Evolutionary conservation across 768 basidiomycete species (phyloP), one percentile per base, ranked within the genome.

Genomic region (Amanita inopinata): DNA sequence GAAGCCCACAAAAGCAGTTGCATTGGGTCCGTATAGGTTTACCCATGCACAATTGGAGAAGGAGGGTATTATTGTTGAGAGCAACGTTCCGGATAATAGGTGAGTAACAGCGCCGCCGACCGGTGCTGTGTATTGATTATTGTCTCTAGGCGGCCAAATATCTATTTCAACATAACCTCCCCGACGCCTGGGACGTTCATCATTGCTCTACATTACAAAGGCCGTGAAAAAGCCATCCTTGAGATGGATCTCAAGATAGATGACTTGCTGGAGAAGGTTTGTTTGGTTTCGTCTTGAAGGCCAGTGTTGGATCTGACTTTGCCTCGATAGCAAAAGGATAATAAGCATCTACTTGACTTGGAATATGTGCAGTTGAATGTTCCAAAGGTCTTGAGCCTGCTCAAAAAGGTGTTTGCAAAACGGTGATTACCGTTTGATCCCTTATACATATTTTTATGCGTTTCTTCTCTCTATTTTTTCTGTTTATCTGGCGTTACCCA

Each of bases 231-330:
- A 67, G 94, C 96, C 12, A 98, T 99, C 53, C 75, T 98, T 27
- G 96, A 99, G 73, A 98, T 98, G 96, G 92, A 96, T 65, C 75
- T 98, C 41, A 97, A 97, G 69, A 96, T 98, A 53, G 94, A 99
- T 61, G 94, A 99, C 64, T 63, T 98, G 49, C 64, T 97, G 57
- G 94, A 98, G 63, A 97, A 97, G 83, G 92, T 91, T 49, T 20
- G 76, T 50, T 31, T 22, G 15, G 15, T 5, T 24, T 11, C 37
- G 42, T 9, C 17, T 31, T 38, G 2, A 33, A 15, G 36, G 27
- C 20, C 27, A 35, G 39, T 45, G 6, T 14, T 50, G 30, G 27
- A 31, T 14, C 39, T 30, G 48, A 24, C 48, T 38, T 15, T 24
- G 43, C 19, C 20, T 18, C 43, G 30, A 55, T 56, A 97, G 92